Conservation (phyloP, 2,329 filamentous ascomycete species). For the Fusarium verrucosum region DNA sequence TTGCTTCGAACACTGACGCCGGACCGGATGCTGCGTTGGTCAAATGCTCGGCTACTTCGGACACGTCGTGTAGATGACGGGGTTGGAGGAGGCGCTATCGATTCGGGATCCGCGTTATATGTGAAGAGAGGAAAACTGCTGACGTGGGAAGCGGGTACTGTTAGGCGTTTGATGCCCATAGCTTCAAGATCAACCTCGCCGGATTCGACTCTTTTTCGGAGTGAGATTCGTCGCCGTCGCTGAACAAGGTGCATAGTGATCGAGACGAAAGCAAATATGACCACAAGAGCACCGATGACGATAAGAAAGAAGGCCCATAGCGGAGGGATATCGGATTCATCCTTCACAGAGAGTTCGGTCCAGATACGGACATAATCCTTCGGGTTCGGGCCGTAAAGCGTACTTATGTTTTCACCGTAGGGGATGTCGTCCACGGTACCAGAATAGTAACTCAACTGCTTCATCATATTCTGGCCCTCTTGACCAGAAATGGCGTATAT, state of each 20-base stretch:
- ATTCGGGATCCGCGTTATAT: constrained; percentile 69
- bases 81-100: constrained; percentile 49
- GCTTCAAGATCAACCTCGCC: constrained; percentile 89
- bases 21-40: constrained; percentile 44
- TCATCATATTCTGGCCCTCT: constrained; percentile 74
- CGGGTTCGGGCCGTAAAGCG: constrained; percentile 63
- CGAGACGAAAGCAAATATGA: constrained; percentile 73
- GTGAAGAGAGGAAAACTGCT: constrained; percentile 80
- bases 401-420: constrained; percentile 64
- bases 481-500: constrained; percentile 82
- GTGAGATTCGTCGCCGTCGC: constrained; percentile 70
- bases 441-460: constrained; percentile 78
- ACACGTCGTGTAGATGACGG: constrained; percentile 48
- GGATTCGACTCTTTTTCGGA: constrained; percentile 75
- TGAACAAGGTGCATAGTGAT: constrained; percentile 81
- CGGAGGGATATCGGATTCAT: constrained; percentile 66
- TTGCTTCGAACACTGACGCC: constrained; percentile 51
- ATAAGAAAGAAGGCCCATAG: constrained; percentile 83
- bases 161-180: constrained; percentile 83
- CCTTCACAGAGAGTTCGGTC: constrained; percentile 62
- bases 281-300: constrained; percentile 75
- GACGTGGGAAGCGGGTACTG: constrained; percentile 76
- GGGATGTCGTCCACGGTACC: constrained; percentile 73
- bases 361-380: constrained; percentile 69
- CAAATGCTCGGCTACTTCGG: constrained; percentile 45